These are phyloP conservation scores for Chlamydomonas asymmetrica DNA, from an alignment of 139 green algal species.

Conservation along the genomic window DNA sequence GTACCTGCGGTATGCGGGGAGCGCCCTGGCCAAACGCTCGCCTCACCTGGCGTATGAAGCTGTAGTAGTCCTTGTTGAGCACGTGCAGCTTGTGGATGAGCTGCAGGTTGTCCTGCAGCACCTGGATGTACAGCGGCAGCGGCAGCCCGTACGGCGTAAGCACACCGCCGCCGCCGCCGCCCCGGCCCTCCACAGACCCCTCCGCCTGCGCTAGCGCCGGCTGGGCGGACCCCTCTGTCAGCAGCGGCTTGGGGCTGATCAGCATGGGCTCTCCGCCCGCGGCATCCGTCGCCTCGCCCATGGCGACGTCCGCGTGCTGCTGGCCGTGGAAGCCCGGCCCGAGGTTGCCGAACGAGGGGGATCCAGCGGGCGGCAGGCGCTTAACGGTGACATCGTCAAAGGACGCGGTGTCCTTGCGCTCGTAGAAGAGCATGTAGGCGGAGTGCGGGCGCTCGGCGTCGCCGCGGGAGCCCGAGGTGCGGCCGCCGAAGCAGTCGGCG, in stretches of 20 bases:
- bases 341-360: too few relatives aligned
- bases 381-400: slow-evolving; percentile 10
- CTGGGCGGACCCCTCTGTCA: slow-evolving; percentile 2
- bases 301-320: slow-evolving; percentile 2
- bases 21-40: too few relatives aligned
- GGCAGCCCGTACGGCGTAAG: slow-evolving; percentile 54
- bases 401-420: slow-evolving; percentile 47
- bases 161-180: too few relatives aligned
- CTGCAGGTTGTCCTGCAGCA: slow-evolving; percentile 46
- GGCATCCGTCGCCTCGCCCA: background rate
- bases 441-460: slow-evolving; percentile 74
- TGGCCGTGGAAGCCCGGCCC: slow-evolving; percentile 3
- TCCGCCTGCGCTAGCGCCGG: background rate
- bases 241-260: background rate
- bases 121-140: slow-evolving; percentile 27
- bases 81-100: slow-evolving; percentile 51
- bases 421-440: slow-evolving; percentile 97
- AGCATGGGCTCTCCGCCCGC: background rate
- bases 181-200: background rate
- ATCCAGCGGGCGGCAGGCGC: background rate
- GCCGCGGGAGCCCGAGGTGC: slow-evolving; percentile 2
- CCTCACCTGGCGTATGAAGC: slow-evolving; percentile 53
- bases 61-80: slow-evolving; percentile 57
- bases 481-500: slow-evolving; percentile 86
- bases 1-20: too few relatives aligned